A percentile compares a stretch with the other conserved stretches of the same genome.
These are phyloP conservation scores for Hypericum androsaemum DNA, from an alignment of 345 rosid genomes.

Conservation along the genomic window DNA sequence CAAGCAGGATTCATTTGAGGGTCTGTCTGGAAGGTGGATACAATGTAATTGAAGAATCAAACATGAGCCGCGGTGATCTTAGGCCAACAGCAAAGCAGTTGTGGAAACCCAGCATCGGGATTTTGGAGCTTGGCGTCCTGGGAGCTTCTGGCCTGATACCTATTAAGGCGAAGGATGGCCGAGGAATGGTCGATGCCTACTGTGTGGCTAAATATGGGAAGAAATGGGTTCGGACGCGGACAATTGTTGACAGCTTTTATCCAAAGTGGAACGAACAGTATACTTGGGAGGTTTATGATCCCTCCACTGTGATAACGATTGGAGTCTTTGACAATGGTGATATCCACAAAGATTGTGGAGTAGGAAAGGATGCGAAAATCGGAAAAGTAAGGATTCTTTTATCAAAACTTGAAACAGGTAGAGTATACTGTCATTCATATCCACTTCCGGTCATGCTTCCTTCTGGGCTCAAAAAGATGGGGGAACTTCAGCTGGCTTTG, in stretches of 20 bases:
- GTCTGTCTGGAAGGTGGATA: slow-evolving; percentile 88
- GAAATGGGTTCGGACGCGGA: slow-evolving; percentile 89
- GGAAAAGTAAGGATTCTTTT: slow-evolving; percentile 50
- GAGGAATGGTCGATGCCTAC: slow-evolving; percentile 66
- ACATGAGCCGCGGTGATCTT: slow-evolving; percentile 74
- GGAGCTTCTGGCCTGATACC: slow-evolving; percentile 72
- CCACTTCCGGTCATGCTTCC: slow-evolving; percentile 36
- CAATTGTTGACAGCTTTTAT: slow-evolving; percentile 54
- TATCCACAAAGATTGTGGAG: slow-evolving; percentile 1
- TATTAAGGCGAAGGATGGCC: slow-evolving; percentile 55
- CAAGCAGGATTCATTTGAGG: slow-evolving; percentile 60
- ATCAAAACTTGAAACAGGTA: slow-evolving; percentile 32
- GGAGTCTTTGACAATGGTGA: slow-evolving; percentile 55
- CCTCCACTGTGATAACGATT: slow-evolving; percentile 62
- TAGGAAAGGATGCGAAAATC: slow-evolving; percentile 28
- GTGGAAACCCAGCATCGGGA: slow-evolving; percentile 79
- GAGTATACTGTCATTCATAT: slow-evolving; percentile 35
- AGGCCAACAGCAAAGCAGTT: slow-evolving; percentile 85
- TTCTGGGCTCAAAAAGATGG: slow-evolving; percentile 40
- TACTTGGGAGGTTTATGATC: slow-evolving; percentile 82
- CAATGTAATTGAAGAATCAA: slow-evolving; percentile 92
- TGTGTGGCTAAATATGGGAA: slow-evolving; percentile 79
- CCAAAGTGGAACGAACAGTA: slow-evolving; percentile 96
- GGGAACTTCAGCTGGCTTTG: slow-evolving; percentile 43
- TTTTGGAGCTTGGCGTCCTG: slow-evolving; percentile 68